These are phyloP conservation scores for Acorus calamus DNA, from an alignment of 106 monocot species.

Conservation along the genomic window DNA sequence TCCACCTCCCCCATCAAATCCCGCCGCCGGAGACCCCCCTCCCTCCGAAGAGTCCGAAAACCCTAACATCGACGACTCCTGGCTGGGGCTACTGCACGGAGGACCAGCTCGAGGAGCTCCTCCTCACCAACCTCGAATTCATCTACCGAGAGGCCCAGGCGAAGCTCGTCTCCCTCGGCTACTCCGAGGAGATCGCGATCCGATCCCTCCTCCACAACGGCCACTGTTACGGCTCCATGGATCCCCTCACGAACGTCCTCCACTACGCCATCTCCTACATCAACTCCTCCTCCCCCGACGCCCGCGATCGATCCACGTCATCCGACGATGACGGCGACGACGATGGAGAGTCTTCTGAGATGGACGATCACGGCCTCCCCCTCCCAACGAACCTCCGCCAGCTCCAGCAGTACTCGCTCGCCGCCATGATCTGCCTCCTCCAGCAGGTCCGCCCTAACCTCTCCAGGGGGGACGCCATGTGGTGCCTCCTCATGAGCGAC, in stretches of 20 bases:
- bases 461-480: conserved; percentile 71
- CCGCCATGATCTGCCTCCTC: conserved; percentile 65
- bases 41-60: background rate
- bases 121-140: conserved; percentile 59
- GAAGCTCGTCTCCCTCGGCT: conserved; percentile 47
- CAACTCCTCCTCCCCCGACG: conserved; percentile 8
- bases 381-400: conserved; percentile 38
- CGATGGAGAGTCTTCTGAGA: background rate
- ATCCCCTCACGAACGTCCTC: conserved; percentile 65
- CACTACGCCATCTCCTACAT: conserved; percentile 53
- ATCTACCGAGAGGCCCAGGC: conserved; percentile 64
- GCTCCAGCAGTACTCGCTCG: conserved; percentile 69
- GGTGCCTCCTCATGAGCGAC: conserved; percentile 84
- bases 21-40: background rate
- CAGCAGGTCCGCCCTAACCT: conserved; percentile 56
- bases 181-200: conserved; percentile 45
- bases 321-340: conserved; percentile 2
- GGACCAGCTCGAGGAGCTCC: conserved; percentile 76
- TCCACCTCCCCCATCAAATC: background rate
- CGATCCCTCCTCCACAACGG: conserved; percentile 58
- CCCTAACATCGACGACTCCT: conserved; percentile 10
- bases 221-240: conserved; percentile 73
- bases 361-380: background rate
- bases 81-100: conserved; percentile 80
- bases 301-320: background rate